Evolutionary conservation across 805 yeast species (phyloP).

Genomic region (Saccharomycopsis fermentans): DNA sequence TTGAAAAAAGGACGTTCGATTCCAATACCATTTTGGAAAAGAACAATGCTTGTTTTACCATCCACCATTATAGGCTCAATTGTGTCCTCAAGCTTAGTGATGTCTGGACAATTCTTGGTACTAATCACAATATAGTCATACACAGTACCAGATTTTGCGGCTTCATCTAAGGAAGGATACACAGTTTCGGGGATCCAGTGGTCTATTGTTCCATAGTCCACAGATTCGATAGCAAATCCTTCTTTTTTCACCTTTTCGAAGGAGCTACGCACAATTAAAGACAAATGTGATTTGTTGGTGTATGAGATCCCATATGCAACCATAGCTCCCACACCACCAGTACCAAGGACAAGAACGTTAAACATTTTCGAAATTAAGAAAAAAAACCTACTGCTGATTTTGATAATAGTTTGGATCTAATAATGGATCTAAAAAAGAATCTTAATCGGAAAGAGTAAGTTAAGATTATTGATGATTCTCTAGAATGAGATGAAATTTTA

Average conservation of each 20-base stretch:
- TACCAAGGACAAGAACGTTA: constrained; percentile 42
- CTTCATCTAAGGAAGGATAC: constrained; percentile 35
- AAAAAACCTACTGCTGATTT: background rate
- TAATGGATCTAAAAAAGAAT: no score
- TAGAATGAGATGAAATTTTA: no score
- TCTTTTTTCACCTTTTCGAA: constrained; percentile 38
- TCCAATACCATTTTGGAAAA: constrained; percentile 60
- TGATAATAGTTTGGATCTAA: no score
- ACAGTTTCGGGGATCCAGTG: constrained; percentile 47
- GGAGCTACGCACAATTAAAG: constrained; percentile 56
- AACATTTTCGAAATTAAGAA: background rate
- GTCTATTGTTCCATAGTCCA: constrained; percentile 47
- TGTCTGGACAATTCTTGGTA: constrained; percentile 61
- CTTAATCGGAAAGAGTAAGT: no score
- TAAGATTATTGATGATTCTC: no score
- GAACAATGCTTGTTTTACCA: constrained; percentile 36
- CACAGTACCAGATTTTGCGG: constrained; percentile 23
- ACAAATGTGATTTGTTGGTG: constrained; percentile 40
- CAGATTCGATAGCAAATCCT: constrained; percentile 52
- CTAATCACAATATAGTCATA: constrained; percentile 54
- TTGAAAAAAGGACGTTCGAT: constrained; percentile 44
- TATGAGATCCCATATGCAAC: constrained; percentile 53
- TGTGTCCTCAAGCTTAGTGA: constrained; percentile 41
- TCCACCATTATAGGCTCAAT: constrained; percentile 37
- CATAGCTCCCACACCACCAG: constrained; percentile 80